Base-by-base conservation (phyloP, 2,329 filamentous ascomycete genomes). In the Xylaria sp. region DNA sequence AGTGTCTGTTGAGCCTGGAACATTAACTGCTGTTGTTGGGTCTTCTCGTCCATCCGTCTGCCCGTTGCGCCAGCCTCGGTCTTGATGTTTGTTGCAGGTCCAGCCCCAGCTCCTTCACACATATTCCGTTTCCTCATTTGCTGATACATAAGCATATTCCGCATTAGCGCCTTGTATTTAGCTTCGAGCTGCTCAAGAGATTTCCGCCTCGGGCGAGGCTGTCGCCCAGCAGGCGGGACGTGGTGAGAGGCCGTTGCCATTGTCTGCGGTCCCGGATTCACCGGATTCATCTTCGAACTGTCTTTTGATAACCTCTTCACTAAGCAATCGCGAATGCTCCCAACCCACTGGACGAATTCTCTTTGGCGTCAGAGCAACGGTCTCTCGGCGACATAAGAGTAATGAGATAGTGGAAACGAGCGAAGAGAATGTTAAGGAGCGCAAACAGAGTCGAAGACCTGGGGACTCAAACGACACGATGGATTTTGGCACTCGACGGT, bases 161-260 rank as follows among this genome's bases (percentile, higher is more conserved):
- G 64, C 73, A 75, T 75, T n/a, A 75, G 61, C n/a, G 73, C 71
- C 62, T 71, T 74, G 61, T 75, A 75, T 65, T 71, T 73, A 9
- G 73, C 71, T 60, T 72, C 71, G 20, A 73, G 65, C 25, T 70
- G 63, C 59, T 74, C 72, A 10, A 73, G 64, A n/a, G 72, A 72
- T 61, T 73, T 71, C 60, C 69, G 66, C 25, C 71, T 59, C 2
- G 70, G 64, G 15, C 71, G 66, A n/a, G 64, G 57, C 60, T 70
- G 62, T 54, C 67, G 70, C 25, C 65, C 67, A n/a, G 63, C 31
- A 4, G 71, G 64, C 20, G 69, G 64, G 36, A 52, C 51, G 20
- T 72, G 67, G n/a, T 51, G 64, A 63, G 46, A 10, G 18, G 66
- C 49, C 31, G 36, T 39, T 8, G 64, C 52, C 67, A 69, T 67